A percentile compares a stretch with the other conserved stretches of the same genome.
phyloP scores from a whole-genome alignment of 2,329 filamentous ascomycete species.

The Anthostomella pinea region DNA sequence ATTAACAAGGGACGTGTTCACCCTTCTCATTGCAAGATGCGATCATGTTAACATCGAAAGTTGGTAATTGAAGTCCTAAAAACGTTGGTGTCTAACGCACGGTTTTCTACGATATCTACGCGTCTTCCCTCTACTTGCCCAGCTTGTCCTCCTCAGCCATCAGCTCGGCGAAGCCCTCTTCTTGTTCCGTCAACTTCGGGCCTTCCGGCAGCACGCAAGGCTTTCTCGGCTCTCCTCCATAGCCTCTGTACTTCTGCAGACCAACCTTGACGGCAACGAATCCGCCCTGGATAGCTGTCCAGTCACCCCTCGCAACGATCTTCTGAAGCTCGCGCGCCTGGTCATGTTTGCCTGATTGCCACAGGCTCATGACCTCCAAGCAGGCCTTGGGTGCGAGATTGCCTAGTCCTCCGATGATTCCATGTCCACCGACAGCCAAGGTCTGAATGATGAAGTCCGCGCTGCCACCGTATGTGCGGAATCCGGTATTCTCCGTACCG shows the following conservation, averaged over 20 bases:
- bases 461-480: constrained; percentile 62
- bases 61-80: too few relatives aligned
- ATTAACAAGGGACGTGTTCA: too few relatives aligned
- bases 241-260: constrained; percentile 60
- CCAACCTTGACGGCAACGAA: constrained; percentile 68
- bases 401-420: constrained; percentile 63
- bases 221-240: constrained; percentile 59
- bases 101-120: too few relatives aligned
- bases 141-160: constrained; percentile 23
- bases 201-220: constrained; percentile 39
- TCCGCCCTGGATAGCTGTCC: constrained; percentile 66
- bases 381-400: constrained; percentile 68
- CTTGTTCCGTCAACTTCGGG: constrained; percentile 22
- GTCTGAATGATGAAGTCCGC: constrained; percentile 64
- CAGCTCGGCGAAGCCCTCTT: constrained; percentile 29
- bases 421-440: constrained; percentile 58
- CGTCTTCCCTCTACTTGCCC: constrained; percentile 1
- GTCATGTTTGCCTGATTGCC: constrained; percentile 52
- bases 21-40: too few relatives aligned
- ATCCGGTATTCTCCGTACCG: constrained; percentile 40
- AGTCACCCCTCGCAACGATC: constrained; percentile 64
- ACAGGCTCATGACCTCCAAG: constrained; percentile 59
- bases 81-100: too few relatives aligned
- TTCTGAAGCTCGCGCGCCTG: constrained; percentile 64
- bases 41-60: too few relatives aligned